phyloP scores from a whole-genome alignment of 768 basidiomycete genomes.

The Kockovaella imperatae region DNA sequence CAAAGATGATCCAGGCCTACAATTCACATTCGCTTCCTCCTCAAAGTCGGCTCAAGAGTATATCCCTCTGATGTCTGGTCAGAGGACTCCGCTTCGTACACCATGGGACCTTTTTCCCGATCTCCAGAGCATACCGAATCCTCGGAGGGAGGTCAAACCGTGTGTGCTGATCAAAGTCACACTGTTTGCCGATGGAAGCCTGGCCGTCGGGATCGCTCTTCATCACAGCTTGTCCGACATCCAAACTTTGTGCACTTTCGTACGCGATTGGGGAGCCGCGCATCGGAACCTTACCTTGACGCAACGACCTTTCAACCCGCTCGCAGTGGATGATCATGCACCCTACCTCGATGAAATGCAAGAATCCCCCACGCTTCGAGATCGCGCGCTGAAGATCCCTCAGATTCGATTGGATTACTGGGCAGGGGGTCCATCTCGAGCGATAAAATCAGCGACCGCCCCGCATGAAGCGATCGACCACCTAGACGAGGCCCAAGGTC shows the following conservation, averaged over 20 bases:
- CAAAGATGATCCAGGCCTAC: conserved; percentile 1
- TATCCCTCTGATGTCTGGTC: neutral
- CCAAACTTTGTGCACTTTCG: neutral
- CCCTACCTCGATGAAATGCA: neutral
- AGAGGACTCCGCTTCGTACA: neutral
- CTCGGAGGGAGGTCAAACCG: neutral
- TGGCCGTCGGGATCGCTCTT: conserved; percentile 3
- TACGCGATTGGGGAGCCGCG: conserved; percentile 1
- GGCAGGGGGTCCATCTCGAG: neutral
- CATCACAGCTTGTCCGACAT: conserved; percentile 9
- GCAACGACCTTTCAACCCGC: conserved; percentile 9
- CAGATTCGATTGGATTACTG: conserved; percentile 7
- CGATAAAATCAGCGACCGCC: neutral
- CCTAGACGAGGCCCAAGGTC: neutral
- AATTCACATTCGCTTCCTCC: neutral
- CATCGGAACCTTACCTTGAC: conserved; percentile 1
- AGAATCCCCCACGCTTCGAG: neutral
- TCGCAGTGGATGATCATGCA: conserved; percentile 4
- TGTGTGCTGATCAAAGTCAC: conserved; percentile 8
- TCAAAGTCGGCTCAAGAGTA: neutral
- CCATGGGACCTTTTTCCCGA: neutral
- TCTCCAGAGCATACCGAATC: neutral
- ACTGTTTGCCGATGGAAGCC: neutral
- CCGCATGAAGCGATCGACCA: neutral
- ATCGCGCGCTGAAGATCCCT: conserved; percentile 3